phyloP scores from a whole-genome alignment of 805 yeast species.

The Wickerhamomyces strasburgensis region DNA sequence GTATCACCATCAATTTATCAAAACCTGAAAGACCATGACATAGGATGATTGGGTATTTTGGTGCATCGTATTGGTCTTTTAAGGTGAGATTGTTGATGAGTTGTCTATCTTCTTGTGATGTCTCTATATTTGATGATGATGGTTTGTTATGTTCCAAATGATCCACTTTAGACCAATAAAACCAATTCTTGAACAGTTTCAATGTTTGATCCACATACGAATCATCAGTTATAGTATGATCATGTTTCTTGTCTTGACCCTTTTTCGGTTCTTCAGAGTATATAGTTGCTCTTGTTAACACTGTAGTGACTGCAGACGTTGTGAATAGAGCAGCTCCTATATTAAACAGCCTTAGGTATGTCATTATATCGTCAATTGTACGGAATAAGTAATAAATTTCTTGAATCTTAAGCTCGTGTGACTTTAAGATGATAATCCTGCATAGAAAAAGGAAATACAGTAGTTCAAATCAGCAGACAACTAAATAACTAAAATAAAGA shows the following conservation, averaged over 20 bases:
- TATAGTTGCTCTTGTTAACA: too few relatives aligned
- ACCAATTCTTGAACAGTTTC: constrained; percentile 5
- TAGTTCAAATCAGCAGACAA: too few relatives aligned
- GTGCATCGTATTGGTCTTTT: constrained; percentile 44
- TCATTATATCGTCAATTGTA: background rate
- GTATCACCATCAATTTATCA: constrained; percentile 46
- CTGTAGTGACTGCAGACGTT: background rate
- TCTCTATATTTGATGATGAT: constrained; percentile 3
- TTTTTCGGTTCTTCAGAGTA: too few relatives aligned
- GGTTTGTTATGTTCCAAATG: background rate
- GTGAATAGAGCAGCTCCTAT: background rate
- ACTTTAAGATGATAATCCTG: too few relatives aligned
- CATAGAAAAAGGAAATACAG: too few relatives aligned
- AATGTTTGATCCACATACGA: background rate
- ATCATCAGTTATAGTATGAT: background rate
- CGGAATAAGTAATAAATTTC: background rate
- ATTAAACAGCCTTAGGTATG: background rate
- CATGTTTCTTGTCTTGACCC: background rate
- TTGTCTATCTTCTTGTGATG: constrained; percentile 6
- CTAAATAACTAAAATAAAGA: too few relatives aligned
- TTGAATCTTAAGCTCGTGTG: background rate
- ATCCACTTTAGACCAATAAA: constrained; percentile 10
- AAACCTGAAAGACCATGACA: constrained; percentile 90
- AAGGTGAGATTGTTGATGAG: constrained; percentile 14
- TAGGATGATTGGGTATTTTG: constrained; percentile 68